These are phyloP conservation scores for Parietaria judaica DNA, from an alignment of 306 rosid species.

Conservation along the genomic window DNA sequence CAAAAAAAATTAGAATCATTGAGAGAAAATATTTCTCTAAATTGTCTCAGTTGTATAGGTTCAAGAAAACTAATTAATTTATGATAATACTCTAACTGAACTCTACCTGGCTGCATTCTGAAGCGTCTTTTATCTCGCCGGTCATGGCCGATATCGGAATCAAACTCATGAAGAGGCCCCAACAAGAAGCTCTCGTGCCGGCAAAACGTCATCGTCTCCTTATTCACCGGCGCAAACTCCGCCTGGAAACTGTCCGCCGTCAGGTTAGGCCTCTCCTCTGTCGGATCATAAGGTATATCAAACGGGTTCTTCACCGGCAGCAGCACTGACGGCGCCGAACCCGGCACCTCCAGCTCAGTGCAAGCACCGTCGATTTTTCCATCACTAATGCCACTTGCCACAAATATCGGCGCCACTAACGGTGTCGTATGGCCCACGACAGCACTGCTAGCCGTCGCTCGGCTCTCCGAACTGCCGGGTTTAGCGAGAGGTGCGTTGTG, in stretches of 20 bases:
- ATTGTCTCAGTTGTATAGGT: too few species aligned
- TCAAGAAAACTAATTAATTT: too few species aligned
- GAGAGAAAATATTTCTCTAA: too few species aligned
- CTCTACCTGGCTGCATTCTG: too few species aligned
- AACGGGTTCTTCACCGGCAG: slow-evolving; percentile 48
- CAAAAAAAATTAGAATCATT: too few species aligned
- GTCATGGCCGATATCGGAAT: slow-evolving; percentile 23
- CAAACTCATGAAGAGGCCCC: slow-evolving; percentile 20
- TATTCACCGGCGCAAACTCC: slow-evolving; percentile 39
- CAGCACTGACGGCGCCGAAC: slow-evolving; percentile 68
- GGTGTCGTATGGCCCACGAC: not conserved
- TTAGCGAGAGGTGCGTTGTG: slow-evolving; percentile 21
- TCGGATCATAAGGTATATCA: slow-evolving; percentile 65
- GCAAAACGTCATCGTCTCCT: slow-evolving; percentile 31
- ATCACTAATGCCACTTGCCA: slow-evolving; percentile 9
- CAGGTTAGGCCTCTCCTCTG: slow-evolving; percentile 60
- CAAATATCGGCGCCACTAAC: slow-evolving; percentile 34
- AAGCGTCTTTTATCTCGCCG: not conserved
- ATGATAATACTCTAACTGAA: too few species aligned
- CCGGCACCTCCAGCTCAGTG: slow-evolving; percentile 47
- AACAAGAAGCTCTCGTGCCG: slow-evolving; percentile 67
- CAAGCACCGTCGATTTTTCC: slow-evolving; percentile 24
- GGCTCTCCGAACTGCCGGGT: slow-evolving; percentile 13
- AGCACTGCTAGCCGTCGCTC: slow-evolving; percentile 14
- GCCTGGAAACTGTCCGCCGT: slow-evolving; percentile 47